Percentiles rank a stretch among this genome's conserved stretches.
Evolutionary conservation across 139 green algal genomes (phyloP).

Genomic region (Closterium sp.): DNA sequence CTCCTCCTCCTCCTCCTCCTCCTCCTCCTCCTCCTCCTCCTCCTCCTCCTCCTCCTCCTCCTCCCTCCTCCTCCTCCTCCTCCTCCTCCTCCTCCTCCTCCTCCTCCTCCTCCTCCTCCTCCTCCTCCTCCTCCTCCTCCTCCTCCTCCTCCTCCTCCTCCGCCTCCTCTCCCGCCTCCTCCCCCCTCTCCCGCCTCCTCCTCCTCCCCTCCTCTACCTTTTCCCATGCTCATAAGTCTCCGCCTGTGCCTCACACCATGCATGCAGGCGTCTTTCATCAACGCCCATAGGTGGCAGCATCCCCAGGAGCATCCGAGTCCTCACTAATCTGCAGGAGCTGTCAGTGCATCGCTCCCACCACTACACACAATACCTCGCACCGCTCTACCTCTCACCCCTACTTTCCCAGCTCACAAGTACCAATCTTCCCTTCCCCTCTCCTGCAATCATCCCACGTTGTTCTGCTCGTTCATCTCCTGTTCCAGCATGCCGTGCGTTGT

Average conservation of each 20-base stretch:
- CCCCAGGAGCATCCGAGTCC: not conserved
- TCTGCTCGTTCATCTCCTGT: not conserved
- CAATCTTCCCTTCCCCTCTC: not conserved
- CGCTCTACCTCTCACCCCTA: not conserved
- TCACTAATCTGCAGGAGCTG: not conserved
- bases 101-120: not conserved
- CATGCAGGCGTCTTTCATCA: not conserved
- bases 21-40: no score
- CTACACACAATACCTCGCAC: not conserved
- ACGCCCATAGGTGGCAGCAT: not conserved
- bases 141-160: no score
- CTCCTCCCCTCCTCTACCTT: not conserved
- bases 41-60: no score
- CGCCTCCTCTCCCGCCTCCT: no score
- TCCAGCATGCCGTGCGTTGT: not conserved
- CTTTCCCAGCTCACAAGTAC: not conserved
- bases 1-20: no score
- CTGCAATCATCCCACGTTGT: not conserved
- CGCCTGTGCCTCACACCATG: not conserved
- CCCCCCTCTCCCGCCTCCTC: not conserved
- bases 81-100: no score
- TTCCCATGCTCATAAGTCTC: not conserved
- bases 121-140: no score
- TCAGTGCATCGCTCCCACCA: not conserved
- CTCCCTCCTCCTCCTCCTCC: no score